Evolutionary conservation across 108 stramenopile species (phyloP), one percentile per base, ranked within the genome.

Genomic region (Conticribra weissflogii): DNA sequence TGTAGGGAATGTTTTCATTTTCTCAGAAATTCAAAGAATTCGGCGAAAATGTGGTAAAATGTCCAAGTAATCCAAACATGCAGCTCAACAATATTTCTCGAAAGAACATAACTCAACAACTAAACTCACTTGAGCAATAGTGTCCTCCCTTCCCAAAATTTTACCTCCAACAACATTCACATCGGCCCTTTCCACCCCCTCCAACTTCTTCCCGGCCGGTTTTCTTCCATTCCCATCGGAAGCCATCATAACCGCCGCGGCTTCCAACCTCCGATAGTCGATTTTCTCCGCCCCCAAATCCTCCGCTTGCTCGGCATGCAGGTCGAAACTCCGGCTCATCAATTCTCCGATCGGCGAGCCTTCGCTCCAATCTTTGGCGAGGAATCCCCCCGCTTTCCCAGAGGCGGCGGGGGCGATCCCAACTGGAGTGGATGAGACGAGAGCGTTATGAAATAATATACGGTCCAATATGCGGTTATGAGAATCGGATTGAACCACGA

Each of bases 311-410:
- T 85, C 75, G 25, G 80, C 75, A 78, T 91, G 89, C 48, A 94
- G 71, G 50, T 84, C 86, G 36, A 91, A 94, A 27, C 81, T 78
- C 21, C 50, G 33, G 18, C 79, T 76, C 52, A 88, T 86, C 51
- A 94, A 59, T 29, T 66, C 63, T 25, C 76, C 57, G 12, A 85
- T 57, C 0, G 78, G 68, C 5, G 84, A 78, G 22, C 76, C 72
- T 59, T 85, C 78, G 23, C 83, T 83, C 92, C 92, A 93, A 67
- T 82, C 73, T 33, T 69, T 18, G 12, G 92, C 92, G n/a, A 93
- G 81, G 58, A 93, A 93, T 23, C 92, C 92, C 28, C 92, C 92
- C 0, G 88, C 86, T 62, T 89, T 89, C 41, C 88, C 87, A 0
- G 68, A 72, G 15, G 91, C 91, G 22, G 86, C 86, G 21, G 85